Evolutionary conservation across 1,139 yeast species (phyloP).

Genomic region (Scheffersomyces stambukii): DNA sequence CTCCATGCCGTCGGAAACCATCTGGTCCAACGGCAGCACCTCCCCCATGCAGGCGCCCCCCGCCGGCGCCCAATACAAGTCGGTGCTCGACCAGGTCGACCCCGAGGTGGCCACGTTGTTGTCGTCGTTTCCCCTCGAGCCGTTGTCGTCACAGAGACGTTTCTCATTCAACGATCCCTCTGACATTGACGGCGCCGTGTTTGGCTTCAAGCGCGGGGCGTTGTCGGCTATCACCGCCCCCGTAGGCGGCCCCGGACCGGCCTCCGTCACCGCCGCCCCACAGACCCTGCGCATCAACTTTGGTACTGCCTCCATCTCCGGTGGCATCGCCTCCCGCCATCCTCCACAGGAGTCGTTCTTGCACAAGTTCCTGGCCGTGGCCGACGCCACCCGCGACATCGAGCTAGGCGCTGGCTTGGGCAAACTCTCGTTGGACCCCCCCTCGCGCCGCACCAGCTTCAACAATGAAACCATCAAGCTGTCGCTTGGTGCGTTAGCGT

Average conservation of each 20-base stretch:
- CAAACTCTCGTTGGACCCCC: conserved; percentile 24
- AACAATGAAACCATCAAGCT: conserved; percentile 19
- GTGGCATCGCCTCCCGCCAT: conserved; percentile 49
- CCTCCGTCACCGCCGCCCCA: conserved; percentile 2
- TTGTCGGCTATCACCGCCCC: conserved; percentile 47
- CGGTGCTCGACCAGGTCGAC: conserved; percentile 37
- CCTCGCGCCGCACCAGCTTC: conserved; percentile 48
- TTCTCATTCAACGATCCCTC: conserved; percentile 43
- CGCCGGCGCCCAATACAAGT: conserved; percentile 20
- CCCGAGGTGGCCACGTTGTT: conserved; percentile 47
- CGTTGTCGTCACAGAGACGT: conserved; percentile 17
- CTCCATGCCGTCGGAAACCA: conserved; percentile 26
- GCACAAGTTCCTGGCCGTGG: conserved; percentile 69
- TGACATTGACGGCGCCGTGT: conserved; percentile 37
- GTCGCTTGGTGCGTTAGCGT: conserved; percentile 14
- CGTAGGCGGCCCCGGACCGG: conserved; percentile 12
- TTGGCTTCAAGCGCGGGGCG: conserved; percentile 46
- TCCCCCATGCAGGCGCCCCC: conserved; percentile 24
- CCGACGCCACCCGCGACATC: conserved; percentile 75
- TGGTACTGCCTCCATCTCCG: conserved; percentile 62
- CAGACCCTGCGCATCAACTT: conserved; percentile 26
- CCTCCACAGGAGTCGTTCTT: conserved; percentile 50
- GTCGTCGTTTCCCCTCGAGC: conserved; percentile 7
- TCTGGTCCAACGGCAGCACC: conserved; percentile 30
- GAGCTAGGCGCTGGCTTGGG: conserved; percentile 46